A percentile compares a stretch with the other conserved stretches of the same genome.
Evolutionary conservation across 129 eudicot genomes (phyloP).

Genomic region (Silybum marianum): DNA sequence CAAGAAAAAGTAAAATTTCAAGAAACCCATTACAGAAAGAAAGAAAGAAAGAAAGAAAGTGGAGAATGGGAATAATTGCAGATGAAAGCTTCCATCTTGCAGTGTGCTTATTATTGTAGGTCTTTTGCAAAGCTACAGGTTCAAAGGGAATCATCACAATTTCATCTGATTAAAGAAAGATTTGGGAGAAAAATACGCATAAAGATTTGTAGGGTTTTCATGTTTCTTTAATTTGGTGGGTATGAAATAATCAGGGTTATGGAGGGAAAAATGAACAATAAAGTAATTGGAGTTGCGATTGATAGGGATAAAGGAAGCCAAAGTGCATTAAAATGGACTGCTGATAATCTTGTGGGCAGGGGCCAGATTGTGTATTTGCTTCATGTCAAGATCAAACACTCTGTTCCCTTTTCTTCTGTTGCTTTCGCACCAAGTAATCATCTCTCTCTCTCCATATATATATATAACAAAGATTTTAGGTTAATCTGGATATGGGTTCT

Average conservation of each 20-base stretch:
- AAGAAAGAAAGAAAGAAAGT: neutral
- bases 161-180: neutral
- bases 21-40: neutral
- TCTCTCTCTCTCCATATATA: neutral
- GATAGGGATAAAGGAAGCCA: slow-evolving; percentile 72
- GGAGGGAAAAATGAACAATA: slow-evolving; percentile 32
- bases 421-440: slow-evolving; percentile 36
- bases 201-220: slow-evolving; percentile 24
- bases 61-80: neutral
- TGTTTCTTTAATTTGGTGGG: slow-evolving; percentile 18
- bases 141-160: neutral
- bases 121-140: neutral
- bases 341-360: slow-evolving; percentile 55
- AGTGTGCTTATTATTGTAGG: neutral
- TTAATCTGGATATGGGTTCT: neutral
- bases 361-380: slow-evolving; percentile 67
- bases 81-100: neutral
- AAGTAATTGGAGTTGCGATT: slow-evolving; percentile 67
- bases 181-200: neutral
- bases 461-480: neutral
- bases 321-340: slow-evolving; percentile 70
- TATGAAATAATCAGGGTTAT: slow-evolving; percentile 19
- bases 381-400: slow-evolving; percentile 54
- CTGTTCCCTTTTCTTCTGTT: slow-evolving; percentile 12
- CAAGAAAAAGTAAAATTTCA: neutral